Evolutionary conservation across 345 rosid species (phyloP).

Genomic region (Moricandia arvensis): DNA sequence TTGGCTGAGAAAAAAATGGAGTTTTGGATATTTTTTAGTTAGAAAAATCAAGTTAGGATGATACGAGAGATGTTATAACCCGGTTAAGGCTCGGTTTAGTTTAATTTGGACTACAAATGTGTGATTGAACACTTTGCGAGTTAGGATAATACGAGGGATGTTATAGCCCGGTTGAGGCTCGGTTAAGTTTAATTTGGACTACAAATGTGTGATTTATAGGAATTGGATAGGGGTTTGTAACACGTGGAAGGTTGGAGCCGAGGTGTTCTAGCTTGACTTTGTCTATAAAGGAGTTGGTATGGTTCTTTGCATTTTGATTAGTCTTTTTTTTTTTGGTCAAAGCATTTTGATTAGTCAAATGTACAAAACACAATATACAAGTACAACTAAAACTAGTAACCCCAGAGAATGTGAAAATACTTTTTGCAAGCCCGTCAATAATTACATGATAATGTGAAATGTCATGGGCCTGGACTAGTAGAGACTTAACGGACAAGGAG

Average conservation of each 20-base stretch:
- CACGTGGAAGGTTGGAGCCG: background rate
- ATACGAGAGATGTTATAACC: background rate
- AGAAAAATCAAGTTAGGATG: background rate
- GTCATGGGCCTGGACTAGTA: background rate
- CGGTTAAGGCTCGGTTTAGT: slow-evolving; percentile 26
- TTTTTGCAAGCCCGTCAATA: background rate
- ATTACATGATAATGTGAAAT: background rate
- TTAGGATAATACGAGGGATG: background rate
- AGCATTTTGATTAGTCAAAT: background rate
- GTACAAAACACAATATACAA: background rate
- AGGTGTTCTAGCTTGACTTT: slow-evolving; percentile 5
- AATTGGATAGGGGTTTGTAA: background rate
- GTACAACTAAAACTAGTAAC: background rate
- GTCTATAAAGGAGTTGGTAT: background rate
- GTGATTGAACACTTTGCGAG: too few relatives aligned
- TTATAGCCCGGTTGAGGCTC: slow-evolving; percentile 12
- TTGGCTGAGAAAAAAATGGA: slow-evolving; percentile 21
- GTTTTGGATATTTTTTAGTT: background rate
- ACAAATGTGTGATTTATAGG: background rate
- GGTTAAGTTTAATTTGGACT: slow-evolving; percentile 8
- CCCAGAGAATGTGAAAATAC: background rate
- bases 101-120: too few relatives aligned
- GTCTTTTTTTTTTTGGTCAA: too few relatives aligned
- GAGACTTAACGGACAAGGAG: background rate
- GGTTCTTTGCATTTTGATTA: background rate